Conservation (phyloP, 108 stramenopile genomes). For the Nannochloropsis oceanica region DNA sequence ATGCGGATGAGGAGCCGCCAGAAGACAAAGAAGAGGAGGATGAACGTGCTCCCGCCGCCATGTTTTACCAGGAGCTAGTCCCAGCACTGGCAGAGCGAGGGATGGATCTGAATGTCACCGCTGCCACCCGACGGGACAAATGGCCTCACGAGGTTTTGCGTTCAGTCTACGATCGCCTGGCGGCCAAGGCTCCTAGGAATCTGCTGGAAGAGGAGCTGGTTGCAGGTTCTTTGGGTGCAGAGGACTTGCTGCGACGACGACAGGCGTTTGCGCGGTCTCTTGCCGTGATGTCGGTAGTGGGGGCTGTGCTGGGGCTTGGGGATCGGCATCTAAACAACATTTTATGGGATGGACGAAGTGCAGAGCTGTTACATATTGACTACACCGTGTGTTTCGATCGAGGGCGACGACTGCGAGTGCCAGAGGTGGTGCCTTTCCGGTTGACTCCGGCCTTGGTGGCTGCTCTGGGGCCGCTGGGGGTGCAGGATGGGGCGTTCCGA, state of each 20-base stretch:
- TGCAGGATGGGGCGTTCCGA: neutral
- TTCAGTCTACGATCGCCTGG: neutral
- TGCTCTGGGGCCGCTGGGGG: neutral
- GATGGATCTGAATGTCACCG: neutral
- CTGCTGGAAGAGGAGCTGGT: neutral
- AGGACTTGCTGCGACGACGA: neutral
- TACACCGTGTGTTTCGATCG: neutral
- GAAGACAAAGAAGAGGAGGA: neutral
- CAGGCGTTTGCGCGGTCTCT: neutral
- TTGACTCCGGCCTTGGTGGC: neutral
- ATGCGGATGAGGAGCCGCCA: neutral
- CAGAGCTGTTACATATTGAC: neutral
- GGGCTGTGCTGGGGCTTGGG: neutral
- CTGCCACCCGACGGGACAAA: neutral
- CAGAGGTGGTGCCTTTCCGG: neutral
- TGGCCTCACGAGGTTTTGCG: neutral
- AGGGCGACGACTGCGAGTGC: neutral
- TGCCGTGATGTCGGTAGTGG: neutral
- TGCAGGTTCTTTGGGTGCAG: neutral
- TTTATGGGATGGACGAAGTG: neutral
- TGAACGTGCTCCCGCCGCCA: neutral
- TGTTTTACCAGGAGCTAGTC: neutral
- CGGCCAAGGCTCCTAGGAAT: neutral
- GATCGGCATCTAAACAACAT: neutral
- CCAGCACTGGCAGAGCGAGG: neutral